Evolutionary conservation across 495 filamentous ascomycete genomes (phyloP), one percentile per base, ranked within the genome.

Genomic region (Hypoxylon fragiforme): DNA sequence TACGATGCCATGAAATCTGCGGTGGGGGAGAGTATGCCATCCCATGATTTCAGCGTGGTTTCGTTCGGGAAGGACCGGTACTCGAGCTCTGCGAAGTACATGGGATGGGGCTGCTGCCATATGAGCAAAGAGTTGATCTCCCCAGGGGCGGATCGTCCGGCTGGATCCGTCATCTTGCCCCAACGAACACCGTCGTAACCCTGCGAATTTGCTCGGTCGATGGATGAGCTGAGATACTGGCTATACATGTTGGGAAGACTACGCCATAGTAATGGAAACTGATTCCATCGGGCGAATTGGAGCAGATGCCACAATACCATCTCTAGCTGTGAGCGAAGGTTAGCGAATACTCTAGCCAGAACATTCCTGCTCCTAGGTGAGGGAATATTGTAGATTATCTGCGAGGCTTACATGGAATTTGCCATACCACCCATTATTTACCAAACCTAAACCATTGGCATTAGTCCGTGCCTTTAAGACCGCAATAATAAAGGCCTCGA

Each of bases 111-210:
- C 53, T 81, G 79, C 50, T 81, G 79, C 79, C 79, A 81, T 44
- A 81, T 79, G 15, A 81, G 60, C 18, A 81, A 60, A 12, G 67
- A 70, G 60, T 82, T 81, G 57, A 82, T 82, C 52, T 81, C 77
- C 12, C 79, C 81, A 6, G 81, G 81, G 8, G 80, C 78, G 32
- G 70, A 74, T 43, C 79, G 66, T 38, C 81, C 80, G 3, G 74
- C 73, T 0, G 80, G 75, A 58, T 82, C 81, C 5, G 73, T 81
- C 79, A 82, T 82, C 63, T 84, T 84, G 6, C 81, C 79, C 74
- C 78, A 77, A 44, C 78, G 72, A 7, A 79, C 77, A 3, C 80
- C 81, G 1, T 55, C 49, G 54, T 83, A 84, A 9, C 80, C 79
- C 50, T 81, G 79, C 0, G 51, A 37, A 6, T 45, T 28, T 0